phyloP scores from a whole-genome alignment of 768 basidiomycete species.

The Hirschioporus abietinus region DNA sequence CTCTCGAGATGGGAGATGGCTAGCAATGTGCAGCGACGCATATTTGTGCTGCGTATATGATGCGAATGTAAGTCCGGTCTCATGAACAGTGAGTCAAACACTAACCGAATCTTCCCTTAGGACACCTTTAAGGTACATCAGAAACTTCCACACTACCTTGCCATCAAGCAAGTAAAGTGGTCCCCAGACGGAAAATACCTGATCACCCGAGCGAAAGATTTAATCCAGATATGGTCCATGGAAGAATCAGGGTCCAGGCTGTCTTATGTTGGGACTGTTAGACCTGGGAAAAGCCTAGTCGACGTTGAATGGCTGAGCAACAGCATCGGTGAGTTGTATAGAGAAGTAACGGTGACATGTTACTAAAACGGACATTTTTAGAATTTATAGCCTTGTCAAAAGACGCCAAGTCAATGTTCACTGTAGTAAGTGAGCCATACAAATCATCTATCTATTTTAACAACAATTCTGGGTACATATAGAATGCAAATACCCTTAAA shows the following conservation, averaged over 20 bases:
- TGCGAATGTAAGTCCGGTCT: too few relatives aligned
- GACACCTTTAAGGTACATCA: too few relatives aligned
- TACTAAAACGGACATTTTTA: background rate
- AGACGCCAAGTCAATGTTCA: background rate
- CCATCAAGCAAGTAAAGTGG: background rate
- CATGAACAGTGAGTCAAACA: too few relatives aligned
- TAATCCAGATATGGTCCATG: background rate
- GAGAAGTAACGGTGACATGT: background rate
- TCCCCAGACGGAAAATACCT: background rate
- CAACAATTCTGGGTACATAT: too few relatives aligned
- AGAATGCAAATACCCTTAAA: too few relatives aligned
- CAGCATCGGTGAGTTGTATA: too few relatives aligned
- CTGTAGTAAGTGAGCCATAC: background rate
- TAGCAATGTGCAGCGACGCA: background rate
- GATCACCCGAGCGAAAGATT: background rate
- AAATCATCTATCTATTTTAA: too few relatives aligned
- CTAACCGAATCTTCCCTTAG: too few relatives aligned
- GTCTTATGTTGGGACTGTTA: background rate
- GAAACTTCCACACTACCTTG: too few relatives aligned
- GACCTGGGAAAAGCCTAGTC: background rate
- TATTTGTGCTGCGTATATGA: too few relatives aligned
- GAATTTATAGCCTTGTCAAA: background rate
- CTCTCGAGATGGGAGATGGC: background rate
- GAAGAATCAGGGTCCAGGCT: too few relatives aligned
- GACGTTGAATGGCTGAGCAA: background rate